Evolutionary conservation across 2,329 filamentous ascomycete species (phyloP), one percentile per base, ranked within the genome.

Genomic region (Cladosporium oxysporum): DNA sequence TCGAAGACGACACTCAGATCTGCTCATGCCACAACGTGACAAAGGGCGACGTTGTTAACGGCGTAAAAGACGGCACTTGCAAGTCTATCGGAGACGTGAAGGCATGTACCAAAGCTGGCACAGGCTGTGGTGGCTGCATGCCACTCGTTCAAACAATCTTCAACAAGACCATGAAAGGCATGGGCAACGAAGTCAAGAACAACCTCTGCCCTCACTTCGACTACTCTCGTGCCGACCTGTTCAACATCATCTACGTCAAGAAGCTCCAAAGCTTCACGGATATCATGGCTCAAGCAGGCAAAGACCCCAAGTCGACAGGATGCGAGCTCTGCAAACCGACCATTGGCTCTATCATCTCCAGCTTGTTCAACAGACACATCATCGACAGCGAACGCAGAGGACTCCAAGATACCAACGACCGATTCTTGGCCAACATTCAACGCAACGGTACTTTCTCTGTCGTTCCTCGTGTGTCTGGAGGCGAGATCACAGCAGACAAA

Each of bases 1-100:
- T 96, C 70, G 85, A 89, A 60, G 91, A 95, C 71, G 91, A 95
- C 74, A 91, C 91, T 0, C 93, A 97, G 75, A 90, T 97, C 68
- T 97, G 93, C 78, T 95, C 92, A 1, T 97, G 93, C 72, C 93
- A 97, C 82, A 97, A 97, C 75, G 93, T 97, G 50, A 90, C 88
- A 28, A 97, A 97, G 76, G 91, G 90, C 18, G 91, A 94, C 71
- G 83, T 97, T 0, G 87, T 90, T 53, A 85, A 85, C 5, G 82
- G 82, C 1, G 86, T 94, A 76, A 93, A 93, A 72, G 87, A 90
- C 62, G 92, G 91, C 47, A 88, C 85, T 2, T 96, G 92, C 83
- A 95, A 91, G 75, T 90, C 90, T 29, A 85, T 96, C 53, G 89
- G 88, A 62, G 90, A 94, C 64, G 84, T 97, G 75, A 97, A 97